A percentile compares a stretch with the other conserved stretches of the same genome.
phyloP scores from a whole-genome alignment of 2,329 filamentous ascomycete genomes.

The Aspergillus pseudoviridinutans region DNA sequence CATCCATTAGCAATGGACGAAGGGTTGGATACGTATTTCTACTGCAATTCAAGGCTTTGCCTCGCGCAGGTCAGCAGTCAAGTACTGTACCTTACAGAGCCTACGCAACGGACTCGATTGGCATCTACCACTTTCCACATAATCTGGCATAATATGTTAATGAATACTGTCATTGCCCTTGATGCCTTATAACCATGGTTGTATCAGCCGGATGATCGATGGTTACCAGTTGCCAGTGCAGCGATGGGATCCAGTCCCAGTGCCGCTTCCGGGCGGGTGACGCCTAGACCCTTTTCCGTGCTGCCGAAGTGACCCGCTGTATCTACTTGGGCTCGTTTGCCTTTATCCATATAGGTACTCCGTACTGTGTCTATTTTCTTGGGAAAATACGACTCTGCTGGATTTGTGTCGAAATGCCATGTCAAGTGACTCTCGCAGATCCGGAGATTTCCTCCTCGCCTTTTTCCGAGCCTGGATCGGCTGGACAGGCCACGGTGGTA shows the following conservation, averaged over 20 bases:
- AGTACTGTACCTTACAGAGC: neutral
- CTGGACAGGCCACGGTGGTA: neutral
- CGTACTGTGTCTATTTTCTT: neutral
- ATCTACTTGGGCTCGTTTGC: neutral
- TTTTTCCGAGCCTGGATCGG: neutral
- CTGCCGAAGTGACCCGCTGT: slow-evolving; percentile 14
- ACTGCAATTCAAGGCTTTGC: too few species aligned
- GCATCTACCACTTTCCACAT: neutral
- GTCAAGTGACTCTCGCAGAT: neutral
- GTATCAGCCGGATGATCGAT: neutral
- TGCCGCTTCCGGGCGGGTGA: slow-evolving; percentile 17
- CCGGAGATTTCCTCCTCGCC: slow-evolving; percentile 2
- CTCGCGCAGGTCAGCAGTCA: neutral
- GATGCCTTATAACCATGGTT: neutral
- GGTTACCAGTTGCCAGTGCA: neutral
- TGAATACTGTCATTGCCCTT: neutral
- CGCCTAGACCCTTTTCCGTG: slow-evolving; percentile 19
- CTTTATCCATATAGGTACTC: neutral
- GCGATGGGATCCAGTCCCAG: slow-evolving; percentile 10
- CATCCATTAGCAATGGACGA: neutral
- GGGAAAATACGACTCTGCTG: neutral
- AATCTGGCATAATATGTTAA: neutral
- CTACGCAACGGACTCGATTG: neutral
- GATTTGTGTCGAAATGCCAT: neutral
- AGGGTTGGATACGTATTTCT: neutral